Evolutionary conservation across 2,329 filamentous ascomycete species (phyloP), one percentile per base, ranked within the genome.

Genomic region (Trichoderma sp.): DNA sequence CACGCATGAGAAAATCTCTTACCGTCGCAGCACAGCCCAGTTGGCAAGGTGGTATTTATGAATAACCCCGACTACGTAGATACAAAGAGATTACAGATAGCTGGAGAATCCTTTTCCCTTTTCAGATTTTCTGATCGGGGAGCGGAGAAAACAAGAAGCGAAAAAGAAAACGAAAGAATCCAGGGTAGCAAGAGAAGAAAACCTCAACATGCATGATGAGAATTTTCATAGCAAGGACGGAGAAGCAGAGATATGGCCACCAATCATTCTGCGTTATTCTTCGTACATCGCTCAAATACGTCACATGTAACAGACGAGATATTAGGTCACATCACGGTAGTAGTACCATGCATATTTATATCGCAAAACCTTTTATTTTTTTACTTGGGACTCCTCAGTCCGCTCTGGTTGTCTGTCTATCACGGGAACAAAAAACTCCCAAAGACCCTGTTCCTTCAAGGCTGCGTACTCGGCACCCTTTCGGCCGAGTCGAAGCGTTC

Each of bases 361-460:
- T 70, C 60, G 71, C 64, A 72, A 72, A 68, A 72, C 43, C 36
- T 71, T 69, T 64, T 80, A 81, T 82, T 82, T 83, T 69, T 70
- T 81, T 78, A 73, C 72, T 81, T 77, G 76, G 78, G 80, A 82
- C 78, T 82, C 81, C 81, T 83, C 80, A 82, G 81, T 83, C 79
- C 80, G 79, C 80, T 76, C 78, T 80, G 79, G 79, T 79, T 76
- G 74, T 79, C 76, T 75, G 43, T 75, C 73, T 75, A 76, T 70
- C 73, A 74, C 63, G 68, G 75, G 73, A 71, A 75, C 70, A 73
- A 71, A 73, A 57, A 57, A 36, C 32, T 36, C 57, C 58, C 53
- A 66, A 72, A 72, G 69, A 61, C 70, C 66, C 73, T 62, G 71
- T 70, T 70, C 60, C 69, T 47, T 60, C 39, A 63, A 70, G 64